Evolutionary conservation across 2,329 filamentous ascomycete species (phyloP).

Genomic region (Cylindrodendrum hubeiense): DNA sequence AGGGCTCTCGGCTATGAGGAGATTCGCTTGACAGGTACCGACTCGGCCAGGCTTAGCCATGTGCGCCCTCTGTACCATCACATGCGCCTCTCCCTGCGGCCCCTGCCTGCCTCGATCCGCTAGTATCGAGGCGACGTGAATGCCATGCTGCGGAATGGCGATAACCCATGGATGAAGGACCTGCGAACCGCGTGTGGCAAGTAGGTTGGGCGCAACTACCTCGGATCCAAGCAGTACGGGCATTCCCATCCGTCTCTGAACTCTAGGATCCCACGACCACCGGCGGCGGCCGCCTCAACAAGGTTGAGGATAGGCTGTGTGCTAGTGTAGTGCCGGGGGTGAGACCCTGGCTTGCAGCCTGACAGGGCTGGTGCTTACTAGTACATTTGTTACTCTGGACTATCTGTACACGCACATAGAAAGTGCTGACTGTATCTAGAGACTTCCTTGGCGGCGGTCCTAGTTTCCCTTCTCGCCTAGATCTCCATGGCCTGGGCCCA

Average conservation of each 20-base stretch:
- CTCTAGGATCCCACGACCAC: neutral
- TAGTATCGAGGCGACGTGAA: neutral
- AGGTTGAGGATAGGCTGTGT: conserved; percentile 8
- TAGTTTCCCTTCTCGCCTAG: neutral
- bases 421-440: conserved; percentile 17
- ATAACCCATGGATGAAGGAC: neutral
- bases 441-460: neutral
- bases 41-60: neutral
- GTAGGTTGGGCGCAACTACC: neutral
- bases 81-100: neutral
- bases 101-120: neutral
- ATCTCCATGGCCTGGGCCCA: neutral
- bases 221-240: conserved; percentile 6
- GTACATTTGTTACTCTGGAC: neutral
- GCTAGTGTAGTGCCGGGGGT: neutral
- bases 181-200: neutral
- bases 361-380: conserved; percentile 29
- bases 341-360: conserved; percentile 9
- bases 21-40: neutral
- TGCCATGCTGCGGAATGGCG: neutral
- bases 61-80: neutral
- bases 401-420: neutral
- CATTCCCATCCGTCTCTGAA: neutral
- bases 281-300: conserved; percentile 9
- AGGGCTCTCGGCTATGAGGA: neutral